These are phyloP conservation scores for Mycena latifolia DNA, from an alignment of 768 basidiomycete species.

Conservation along the genomic window DNA sequence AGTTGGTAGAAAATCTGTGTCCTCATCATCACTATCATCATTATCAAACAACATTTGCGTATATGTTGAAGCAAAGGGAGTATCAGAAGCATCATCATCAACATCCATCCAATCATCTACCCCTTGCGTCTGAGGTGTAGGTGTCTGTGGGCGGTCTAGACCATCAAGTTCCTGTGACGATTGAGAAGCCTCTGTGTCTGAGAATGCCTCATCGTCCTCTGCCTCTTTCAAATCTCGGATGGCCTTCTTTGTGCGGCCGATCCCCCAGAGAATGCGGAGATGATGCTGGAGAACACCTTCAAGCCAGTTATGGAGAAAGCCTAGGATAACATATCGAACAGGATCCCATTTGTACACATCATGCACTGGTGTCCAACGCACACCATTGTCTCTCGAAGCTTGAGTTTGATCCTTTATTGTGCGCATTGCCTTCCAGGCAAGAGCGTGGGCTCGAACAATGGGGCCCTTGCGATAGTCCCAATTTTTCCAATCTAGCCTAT, in stretches of 20 bases:
- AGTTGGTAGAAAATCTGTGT: slow-evolving; percentile 3
- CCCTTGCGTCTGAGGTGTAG: background rate
- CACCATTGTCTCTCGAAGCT: background rate
- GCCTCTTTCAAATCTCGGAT: background rate
- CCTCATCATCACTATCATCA: background rate
- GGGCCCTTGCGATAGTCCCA: background rate
- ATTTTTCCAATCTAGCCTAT: background rate
- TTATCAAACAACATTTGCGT: background rate
- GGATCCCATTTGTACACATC: background rate
- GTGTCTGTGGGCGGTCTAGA: background rate
- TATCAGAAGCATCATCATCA: slow-evolving; percentile 4
- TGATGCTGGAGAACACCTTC: slow-evolving; percentile 1
- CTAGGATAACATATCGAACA: background rate
- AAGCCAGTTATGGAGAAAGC: background rate
- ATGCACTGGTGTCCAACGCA: background rate
- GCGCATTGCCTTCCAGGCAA: background rate
- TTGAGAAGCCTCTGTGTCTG: background rate
- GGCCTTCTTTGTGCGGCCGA: slow-evolving; percentile 1
- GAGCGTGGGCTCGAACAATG: background rate
- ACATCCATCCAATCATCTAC: background rate
- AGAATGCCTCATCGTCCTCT: background rate
- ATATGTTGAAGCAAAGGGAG: background rate
- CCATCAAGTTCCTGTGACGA: background rate
- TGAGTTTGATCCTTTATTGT: background rate
- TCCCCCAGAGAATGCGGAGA: background rate